Evolutionary conservation across 2,329 filamentous ascomycete species (phyloP).

Genomic region (Pseudogymnoascus sp.): DNA sequence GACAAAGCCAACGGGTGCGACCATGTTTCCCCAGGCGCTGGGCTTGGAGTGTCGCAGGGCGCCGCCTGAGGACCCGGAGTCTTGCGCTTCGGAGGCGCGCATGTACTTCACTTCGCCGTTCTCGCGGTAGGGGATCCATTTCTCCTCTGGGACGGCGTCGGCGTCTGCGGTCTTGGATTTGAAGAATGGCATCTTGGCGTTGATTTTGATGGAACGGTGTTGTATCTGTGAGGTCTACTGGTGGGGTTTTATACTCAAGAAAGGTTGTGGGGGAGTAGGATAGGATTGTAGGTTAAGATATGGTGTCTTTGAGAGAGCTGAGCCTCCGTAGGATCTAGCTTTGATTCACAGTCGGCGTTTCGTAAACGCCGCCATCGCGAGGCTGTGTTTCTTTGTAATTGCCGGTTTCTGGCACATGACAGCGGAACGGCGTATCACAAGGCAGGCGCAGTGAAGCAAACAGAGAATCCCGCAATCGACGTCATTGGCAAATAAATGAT

Average conservation of each 20-base stretch:
- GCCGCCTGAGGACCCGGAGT: conserved; percentile 25
- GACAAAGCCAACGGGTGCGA: conserved; percentile 18
- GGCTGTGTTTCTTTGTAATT: not conserved
- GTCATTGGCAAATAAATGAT: not conserved
- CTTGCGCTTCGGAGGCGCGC: conserved; percentile 14
- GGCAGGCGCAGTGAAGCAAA: not conserved
- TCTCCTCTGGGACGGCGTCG: not conserved
- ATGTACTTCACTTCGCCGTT: not conserved
- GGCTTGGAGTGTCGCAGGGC: conserved; percentile 20
- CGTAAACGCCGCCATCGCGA: not conserved
- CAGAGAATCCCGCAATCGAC: not conserved
- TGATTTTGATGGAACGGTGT: not conserved
- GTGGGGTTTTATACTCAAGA: not conserved
- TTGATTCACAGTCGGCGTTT: not conserved
- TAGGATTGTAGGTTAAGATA: not conserved
- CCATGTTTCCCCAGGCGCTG: conserved; percentile 14
- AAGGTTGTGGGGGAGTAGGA: not conserved
- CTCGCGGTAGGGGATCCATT: conserved; percentile 1
- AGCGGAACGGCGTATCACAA: not conserved
- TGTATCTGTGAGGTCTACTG: not conserved
- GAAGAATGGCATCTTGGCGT: not conserved
- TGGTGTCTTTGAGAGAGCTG: not conserved
- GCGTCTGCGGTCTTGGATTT: not conserved
- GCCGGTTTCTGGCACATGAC: not conserved
- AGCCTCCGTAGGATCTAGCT: not conserved